phyloP scores from a whole-genome alignment of 176 grass and related monocot species.

The Dactylis glomerata region DNA sequence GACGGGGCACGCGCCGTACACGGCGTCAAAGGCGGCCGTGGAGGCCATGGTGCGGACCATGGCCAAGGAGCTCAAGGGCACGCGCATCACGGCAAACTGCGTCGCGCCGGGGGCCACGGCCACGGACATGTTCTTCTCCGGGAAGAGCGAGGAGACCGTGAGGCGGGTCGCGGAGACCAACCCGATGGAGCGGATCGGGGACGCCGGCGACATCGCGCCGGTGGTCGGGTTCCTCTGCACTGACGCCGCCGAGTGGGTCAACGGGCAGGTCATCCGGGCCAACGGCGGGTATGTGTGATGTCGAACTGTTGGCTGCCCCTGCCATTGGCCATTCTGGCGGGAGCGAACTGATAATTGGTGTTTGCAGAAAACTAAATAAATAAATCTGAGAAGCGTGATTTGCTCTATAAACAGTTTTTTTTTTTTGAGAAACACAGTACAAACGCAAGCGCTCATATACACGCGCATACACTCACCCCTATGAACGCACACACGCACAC shows the following conservation, averaged over 20 bases:
- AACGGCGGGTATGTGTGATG: constrained; percentile 42
- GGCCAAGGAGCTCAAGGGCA: constrained; percentile 54
- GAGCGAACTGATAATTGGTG: neutral
- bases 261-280: constrained; percentile 50
- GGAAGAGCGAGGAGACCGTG: constrained; percentile 42
- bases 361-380: neutral
- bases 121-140: constrained; percentile 59
- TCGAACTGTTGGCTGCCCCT: neutral
- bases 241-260: constrained; percentile 61
- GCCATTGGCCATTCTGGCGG: constrained; percentile 34
- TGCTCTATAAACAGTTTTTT: neutral
- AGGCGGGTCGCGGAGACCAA: neutral
- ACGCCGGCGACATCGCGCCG: constrained; percentile 41
- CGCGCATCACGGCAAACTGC: constrained; percentile 52
- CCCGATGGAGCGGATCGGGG: constrained; percentile 48
- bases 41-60: constrained; percentile 52
- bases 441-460: no score
- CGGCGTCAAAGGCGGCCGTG: constrained; percentile 53
- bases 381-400: neutral
- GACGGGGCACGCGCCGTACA: constrained; percentile 37
- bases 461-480: no score
- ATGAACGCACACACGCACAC: no score
- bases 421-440: no score
- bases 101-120: constrained; percentile 51
- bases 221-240: constrained; percentile 63